A percentile compares a stretch with the other conserved stretches of the same genome.
phyloP scores from a whole-genome alignment of 768 basidiomycete genomes.

The Suillus discolor region DNA sequence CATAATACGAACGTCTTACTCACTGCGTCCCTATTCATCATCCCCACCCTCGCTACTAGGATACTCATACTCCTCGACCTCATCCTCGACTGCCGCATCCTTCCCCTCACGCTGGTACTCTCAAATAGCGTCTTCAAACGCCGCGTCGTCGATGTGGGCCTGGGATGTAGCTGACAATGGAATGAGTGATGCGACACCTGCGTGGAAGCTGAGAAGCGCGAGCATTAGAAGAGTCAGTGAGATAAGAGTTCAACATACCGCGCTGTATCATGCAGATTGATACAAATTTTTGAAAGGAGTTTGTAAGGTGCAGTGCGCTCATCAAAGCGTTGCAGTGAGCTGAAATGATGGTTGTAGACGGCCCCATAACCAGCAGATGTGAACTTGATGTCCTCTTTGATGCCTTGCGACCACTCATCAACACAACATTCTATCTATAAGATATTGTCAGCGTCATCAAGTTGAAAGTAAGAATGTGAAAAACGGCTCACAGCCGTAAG shows the following conservation, averaged over 20 bases:
- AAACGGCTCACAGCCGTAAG: too few species aligned
- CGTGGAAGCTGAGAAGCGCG: not conserved
- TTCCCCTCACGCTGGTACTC: not conserved
- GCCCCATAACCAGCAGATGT: too few species aligned
- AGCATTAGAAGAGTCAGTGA: not conserved
- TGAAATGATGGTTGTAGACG: too few species aligned
- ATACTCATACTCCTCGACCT: not conserved
- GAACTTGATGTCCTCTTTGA: too few species aligned
- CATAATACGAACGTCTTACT: not conserved
- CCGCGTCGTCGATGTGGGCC: not conserved
- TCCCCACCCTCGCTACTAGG: not conserved
- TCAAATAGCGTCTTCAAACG: not conserved
- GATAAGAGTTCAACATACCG: constrained; percentile 1
- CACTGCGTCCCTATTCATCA: not conserved
- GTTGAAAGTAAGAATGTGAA: too few species aligned
- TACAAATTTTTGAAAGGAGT: not conserved
- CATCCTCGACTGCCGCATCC: not conserved
- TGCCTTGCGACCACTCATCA: too few species aligned
- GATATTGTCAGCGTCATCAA: too few species aligned
- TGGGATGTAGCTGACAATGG: not conserved
- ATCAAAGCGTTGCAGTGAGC: too few species aligned
- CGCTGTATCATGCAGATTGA: constrained; percentile 4
- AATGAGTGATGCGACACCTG: not conserved
- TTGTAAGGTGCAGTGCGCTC: too few species aligned
- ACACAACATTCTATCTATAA: too few species aligned